These are phyloP conservation scores for Pythium sukuiense DNA, from an alignment of 352 stramenopile genomes.

Conservation along the genomic window DNA sequence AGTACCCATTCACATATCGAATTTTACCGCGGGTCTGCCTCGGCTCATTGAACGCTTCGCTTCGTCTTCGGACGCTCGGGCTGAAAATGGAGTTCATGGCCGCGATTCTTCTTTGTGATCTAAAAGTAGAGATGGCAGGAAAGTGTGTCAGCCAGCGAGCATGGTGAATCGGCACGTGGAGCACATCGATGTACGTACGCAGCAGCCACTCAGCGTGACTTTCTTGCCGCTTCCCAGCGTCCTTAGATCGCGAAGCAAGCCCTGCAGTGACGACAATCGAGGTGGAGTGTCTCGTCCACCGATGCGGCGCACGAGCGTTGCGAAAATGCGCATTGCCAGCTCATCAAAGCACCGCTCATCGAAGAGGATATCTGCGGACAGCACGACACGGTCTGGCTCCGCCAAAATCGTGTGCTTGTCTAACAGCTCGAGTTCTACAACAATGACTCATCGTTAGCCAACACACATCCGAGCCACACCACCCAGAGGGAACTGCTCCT, in stretches of 20 bases:
- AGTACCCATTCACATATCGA: not conserved
- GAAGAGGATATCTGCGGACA: slow-evolving; percentile 43
- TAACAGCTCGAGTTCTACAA: slow-evolving; percentile 49
- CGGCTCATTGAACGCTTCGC: too few relatives aligned
- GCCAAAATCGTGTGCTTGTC: slow-evolving; percentile 39
- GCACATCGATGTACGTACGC: slow-evolving; percentile 35
- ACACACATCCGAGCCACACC: too few relatives aligned
- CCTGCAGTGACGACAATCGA: slow-evolving; percentile 50
- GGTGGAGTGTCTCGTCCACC: slow-evolving; percentile 61
- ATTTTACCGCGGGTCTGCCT: not conserved
- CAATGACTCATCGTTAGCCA: slow-evolving; percentile 7
- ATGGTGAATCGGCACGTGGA: too few relatives aligned
- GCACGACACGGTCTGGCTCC: slow-evolving; percentile 31
- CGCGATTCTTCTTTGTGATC: slow-evolving; percentile 26
- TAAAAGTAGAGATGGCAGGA: not conserved
- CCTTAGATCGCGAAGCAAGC: slow-evolving; percentile 46
- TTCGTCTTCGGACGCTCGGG: slow-evolving; percentile 8
- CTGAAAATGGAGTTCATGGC: slow-evolving; percentile 26
- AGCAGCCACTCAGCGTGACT: slow-evolving; percentile 65
- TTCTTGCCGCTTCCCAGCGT: slow-evolving; percentile 61
- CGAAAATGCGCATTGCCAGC: slow-evolving; percentile 60
- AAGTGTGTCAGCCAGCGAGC: not conserved
- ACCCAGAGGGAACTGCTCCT: too few relatives aligned
- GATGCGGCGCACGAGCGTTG: slow-evolving; percentile 47
- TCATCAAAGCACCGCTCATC: slow-evolving; percentile 66